These are phyloP conservation scores for Penicillium griseofulvum DNA, from an alignment of 2,329 filamentous ascomycete species.

Conservation along the genomic window DNA sequence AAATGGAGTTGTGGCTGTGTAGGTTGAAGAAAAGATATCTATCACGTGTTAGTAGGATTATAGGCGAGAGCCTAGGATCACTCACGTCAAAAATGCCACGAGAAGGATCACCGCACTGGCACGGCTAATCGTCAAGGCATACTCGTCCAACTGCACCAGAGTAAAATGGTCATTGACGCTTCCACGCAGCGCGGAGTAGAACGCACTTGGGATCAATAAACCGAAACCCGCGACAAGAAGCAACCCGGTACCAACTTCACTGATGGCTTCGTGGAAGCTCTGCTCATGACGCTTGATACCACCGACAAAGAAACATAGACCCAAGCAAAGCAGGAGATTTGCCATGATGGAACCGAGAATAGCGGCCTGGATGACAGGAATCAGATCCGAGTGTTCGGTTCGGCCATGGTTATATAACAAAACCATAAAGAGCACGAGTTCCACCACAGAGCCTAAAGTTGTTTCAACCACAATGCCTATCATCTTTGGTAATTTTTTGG, in stretches of 20 bases:
- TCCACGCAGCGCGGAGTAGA: slow-evolving; percentile 45
- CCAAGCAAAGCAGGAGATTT: slow-evolving; percentile 76
- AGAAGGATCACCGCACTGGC: slow-evolving; percentile 69
- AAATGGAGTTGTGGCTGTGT: slow-evolving; percentile 73
- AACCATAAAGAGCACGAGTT: slow-evolving; percentile 80
- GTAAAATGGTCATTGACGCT: slow-evolving; percentile 40
- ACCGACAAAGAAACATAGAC: slow-evolving; percentile 75
- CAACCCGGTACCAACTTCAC: slow-evolving; percentile 74
- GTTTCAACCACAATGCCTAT: slow-evolving; percentile 52
- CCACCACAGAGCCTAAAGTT: slow-evolving; percentile 69
- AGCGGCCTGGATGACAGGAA: slow-evolving; percentile 76
- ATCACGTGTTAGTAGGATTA: slow-evolving; percentile 6
- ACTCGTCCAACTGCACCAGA: slow-evolving; percentile 46
- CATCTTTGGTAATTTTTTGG: slow-evolving; percentile 73
- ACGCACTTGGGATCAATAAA: slow-evolving; percentile 46
- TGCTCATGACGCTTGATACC: slow-evolving; percentile 67
- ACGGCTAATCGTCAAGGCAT: slow-evolving; percentile 65
- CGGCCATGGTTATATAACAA: slow-evolving; percentile 57
- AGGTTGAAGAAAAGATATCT: slow-evolving; percentile 68
- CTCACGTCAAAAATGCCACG: slow-evolving; percentile 63
- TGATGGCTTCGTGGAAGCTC: slow-evolving; percentile 70
- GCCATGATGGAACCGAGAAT: slow-evolving; percentile 81
- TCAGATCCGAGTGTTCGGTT: slow-evolving; percentile 37
- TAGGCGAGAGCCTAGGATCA: not conserved
- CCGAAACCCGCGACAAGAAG: slow-evolving; percentile 70